Conservation (phyloP, 202 grass and related monocot species). For the Setaria viridis region DNA sequence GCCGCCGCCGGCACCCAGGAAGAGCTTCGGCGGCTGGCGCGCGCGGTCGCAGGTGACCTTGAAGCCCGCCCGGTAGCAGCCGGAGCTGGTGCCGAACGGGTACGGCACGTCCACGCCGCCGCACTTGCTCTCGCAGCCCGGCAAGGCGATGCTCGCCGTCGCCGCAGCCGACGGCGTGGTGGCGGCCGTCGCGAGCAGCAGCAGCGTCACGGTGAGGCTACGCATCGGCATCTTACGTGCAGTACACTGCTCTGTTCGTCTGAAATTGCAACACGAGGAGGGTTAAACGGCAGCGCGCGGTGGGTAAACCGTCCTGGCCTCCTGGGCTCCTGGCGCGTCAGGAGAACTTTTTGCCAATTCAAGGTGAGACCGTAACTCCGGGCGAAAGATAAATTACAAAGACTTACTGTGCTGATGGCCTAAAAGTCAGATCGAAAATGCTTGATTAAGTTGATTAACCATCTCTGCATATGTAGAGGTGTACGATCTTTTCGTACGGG, state of each 20-base stretch:
- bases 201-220: not conserved
- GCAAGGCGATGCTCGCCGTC: not conserved
- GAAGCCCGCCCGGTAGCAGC: slow-evolving; percentile 51
- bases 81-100: slow-evolving; percentile 50
- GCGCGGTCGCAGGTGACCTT: slow-evolving; percentile 50
- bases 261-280: not conserved
- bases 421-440: not conserved
- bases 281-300: too few relatives aligned
- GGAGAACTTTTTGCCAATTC: not conserved
- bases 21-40: slow-evolving; percentile 48
- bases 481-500: not conserved
- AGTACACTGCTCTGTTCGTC: not conserved
- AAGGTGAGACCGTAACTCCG: not conserved
- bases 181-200: not conserved
- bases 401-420: not conserved
- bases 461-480: not conserved
- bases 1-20: slow-evolving; percentile 6
- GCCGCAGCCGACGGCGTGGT: not conserved
- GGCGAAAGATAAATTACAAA: not conserved
- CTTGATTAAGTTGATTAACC: not conserved
- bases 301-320: too few relatives aligned
- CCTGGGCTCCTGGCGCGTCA: not conserved
- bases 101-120: slow-evolving; percentile 44
- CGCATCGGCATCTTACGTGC: not conserved
- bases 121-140: slow-evolving; percentile 50